phyloP scores from a whole-genome alignment of 495 filamentous ascomycete genomes.

The Thermothielavioides terrestris region DNA sequence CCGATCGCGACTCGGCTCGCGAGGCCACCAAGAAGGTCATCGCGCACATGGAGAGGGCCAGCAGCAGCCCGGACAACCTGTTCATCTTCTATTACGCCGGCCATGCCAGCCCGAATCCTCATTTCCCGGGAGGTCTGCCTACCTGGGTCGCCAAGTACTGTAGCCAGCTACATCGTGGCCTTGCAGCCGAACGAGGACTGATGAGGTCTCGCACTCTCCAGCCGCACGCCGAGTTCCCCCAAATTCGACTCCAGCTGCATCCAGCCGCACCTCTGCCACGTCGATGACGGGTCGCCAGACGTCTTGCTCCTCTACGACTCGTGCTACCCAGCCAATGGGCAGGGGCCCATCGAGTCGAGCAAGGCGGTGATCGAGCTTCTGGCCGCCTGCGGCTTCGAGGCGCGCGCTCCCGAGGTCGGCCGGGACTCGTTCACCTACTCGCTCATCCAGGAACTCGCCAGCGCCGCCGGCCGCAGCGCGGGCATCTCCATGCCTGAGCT shows the following conservation, averaged over 20 bases:
- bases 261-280: slow-evolving; percentile 15
- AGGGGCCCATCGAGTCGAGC: background rate
- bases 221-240: slow-evolving; percentile 9
- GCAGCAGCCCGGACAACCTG: slow-evolving; percentile 13
- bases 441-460: slow-evolving; percentile 19
- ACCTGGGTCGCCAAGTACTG: slow-evolving; percentile 17
- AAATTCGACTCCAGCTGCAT: slow-evolving; percentile 14
- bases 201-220: too few species aligned
- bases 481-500: slow-evolving; percentile 19
- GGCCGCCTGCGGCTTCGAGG: slow-evolving; percentile 24
- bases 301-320: slow-evolving; percentile 21
- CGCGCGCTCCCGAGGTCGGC: slow-evolving; percentile 7
- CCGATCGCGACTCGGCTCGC: slow-evolving; percentile 1
- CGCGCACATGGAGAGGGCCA: background rate
- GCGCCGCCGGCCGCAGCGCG: slow-evolving; percentile 10
- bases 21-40: slow-evolving; percentile 12
- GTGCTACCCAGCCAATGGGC: slow-evolving; percentile 8
- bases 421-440: slow-evolving; percentile 23
- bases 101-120: slow-evolving; percentile 10
- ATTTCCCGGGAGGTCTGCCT: slow-evolving; percentile 9
- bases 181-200: too few species aligned
- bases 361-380: slow-evolving; percentile 18
- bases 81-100: slow-evolving; percentile 25
- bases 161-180: background rate
- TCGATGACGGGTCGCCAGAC: slow-evolving; percentile 17